A percentile compares a stretch with the other conserved stretches of the same genome.
Evolutionary conservation across 2,329 filamentous ascomycete genomes (phyloP).

Genomic region (Harringtonia aguacate): DNA sequence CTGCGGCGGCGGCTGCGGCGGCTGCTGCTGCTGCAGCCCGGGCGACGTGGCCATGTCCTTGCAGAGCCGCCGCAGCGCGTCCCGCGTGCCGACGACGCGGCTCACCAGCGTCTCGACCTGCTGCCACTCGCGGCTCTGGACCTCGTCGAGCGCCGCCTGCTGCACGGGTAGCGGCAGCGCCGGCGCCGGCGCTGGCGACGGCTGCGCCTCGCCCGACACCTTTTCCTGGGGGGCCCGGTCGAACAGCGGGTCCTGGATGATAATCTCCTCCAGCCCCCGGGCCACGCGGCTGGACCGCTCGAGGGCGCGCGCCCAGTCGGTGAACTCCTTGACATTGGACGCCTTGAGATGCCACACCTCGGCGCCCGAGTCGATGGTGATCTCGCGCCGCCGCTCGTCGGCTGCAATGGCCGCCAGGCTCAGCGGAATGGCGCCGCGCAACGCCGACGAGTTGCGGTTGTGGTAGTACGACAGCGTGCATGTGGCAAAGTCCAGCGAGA

Average conservation of each 20-base stretch:
- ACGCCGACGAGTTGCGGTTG: slow-evolving; percentile 81
- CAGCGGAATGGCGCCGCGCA: slow-evolving; percentile 85
- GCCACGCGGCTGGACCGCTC: slow-evolving; percentile 68
- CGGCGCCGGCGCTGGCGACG: background rate
- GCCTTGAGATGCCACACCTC: slow-evolving; percentile 94
- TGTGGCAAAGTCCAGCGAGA: slow-evolving; percentile 89
- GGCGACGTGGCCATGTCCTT: slow-evolving; percentile 66
- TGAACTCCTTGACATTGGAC: slow-evolving; percentile 72
- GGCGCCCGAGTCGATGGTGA: slow-evolving; percentile 91
- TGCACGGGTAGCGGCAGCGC: background rate
- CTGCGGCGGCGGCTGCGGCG: slow-evolving; percentile 13
- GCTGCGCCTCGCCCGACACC: no score
- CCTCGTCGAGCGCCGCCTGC: slow-evolving; percentile 16
- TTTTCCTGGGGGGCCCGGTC: background rate
- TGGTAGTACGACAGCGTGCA: slow-evolving; percentile 96
- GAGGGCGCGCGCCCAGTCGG: slow-evolving; percentile 75
- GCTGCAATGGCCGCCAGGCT: slow-evolving; percentile 85
- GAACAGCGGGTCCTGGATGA: background rate
- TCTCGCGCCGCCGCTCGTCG: slow-evolving; percentile 79
- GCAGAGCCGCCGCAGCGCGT: slow-evolving; percentile 76
- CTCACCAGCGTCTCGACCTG: slow-evolving; percentile 79
- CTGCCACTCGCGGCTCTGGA: slow-evolving; percentile 77
- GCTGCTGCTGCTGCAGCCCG: slow-evolving; percentile 20
- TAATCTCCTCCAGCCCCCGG: slow-evolving; percentile 35
- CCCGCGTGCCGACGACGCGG: slow-evolving; percentile 75